A percentile compares a stretch with the other conserved stretches of the same genome.
phyloP scores from a whole-genome alignment of 2,329 filamentous ascomycete species.

The Furcasterigmium sp. region DNA sequence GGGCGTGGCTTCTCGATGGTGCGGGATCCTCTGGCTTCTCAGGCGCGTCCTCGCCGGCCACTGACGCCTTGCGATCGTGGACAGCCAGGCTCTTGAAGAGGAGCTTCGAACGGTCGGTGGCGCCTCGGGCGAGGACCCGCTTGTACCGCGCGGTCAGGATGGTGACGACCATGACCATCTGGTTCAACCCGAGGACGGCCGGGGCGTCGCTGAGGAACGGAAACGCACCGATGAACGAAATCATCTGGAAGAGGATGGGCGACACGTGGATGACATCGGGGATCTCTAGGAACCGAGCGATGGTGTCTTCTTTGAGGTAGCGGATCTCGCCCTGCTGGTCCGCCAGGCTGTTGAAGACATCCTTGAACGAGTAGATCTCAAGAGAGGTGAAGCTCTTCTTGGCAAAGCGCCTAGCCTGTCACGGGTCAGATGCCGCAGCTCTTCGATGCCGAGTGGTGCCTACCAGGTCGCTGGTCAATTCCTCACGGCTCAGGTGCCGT shows the following conservation, averaged over 20 bases:
- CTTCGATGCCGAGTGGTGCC: slow-evolving; percentile 14
- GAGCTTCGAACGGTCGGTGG: slow-evolving; percentile 55
- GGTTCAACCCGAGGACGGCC: slow-evolving; percentile 62
- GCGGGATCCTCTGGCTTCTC: slow-evolving; percentile 7
- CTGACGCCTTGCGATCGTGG: slow-evolving; percentile 54
- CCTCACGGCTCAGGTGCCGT: slow-evolving; percentile 41
- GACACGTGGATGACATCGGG: slow-evolving; percentile 65
- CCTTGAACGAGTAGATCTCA: slow-evolving; percentile 68
- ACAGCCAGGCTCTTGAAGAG: slow-evolving; percentile 69
- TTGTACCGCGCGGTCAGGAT: slow-evolving; percentile 67
- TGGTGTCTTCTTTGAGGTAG: slow-evolving; percentile 66
- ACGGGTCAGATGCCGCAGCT: slow-evolving; percentile 4
- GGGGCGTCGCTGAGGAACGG: slow-evolving; percentile 68
- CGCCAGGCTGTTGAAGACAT: slow-evolving; percentile 66
- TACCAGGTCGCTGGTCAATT: slow-evolving; percentile 47
- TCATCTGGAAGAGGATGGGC: slow-evolving; percentile 65
- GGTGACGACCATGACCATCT: slow-evolving; percentile 66
- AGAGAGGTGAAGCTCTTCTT: slow-evolving; percentile 66
- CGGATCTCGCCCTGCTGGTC: slow-evolving; percentile 56
- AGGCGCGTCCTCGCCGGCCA: slow-evolving; percentile 11
- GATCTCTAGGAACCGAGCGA: slow-evolving; percentile 67
- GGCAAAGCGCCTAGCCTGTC: slow-evolving; percentile 57
- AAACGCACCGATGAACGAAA: slow-evolving; percentile 67
- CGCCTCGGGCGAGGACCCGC: slow-evolving; percentile 54
- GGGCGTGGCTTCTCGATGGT: slow-evolving; percentile 11